Base-by-base conservation (phyloP, 495 filamentous ascomycete species). In the Neurospora cerealis region DNA sequence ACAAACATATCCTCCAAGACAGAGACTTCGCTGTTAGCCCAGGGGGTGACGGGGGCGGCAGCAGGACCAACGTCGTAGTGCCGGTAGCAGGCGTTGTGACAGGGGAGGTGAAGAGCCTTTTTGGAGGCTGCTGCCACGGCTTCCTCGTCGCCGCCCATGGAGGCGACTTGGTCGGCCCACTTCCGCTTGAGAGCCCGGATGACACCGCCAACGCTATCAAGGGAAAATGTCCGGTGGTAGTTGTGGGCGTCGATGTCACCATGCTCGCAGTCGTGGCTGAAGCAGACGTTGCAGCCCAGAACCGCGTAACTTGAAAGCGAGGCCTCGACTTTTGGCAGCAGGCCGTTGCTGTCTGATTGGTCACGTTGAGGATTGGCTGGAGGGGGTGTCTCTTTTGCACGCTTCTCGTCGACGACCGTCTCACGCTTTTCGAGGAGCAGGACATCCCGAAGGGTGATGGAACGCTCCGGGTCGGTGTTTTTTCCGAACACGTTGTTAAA, bases 221-320 rank as follows among this genome's bases (percentile, higher is more conserved):
- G 71, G 6, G 82, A 84, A 69, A 85, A 84, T 6, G 81, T 81
- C 62, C 83, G 81, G 60, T 82, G 79, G 72, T 84, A 81, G 39
- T 86, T 86, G 15, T 84, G 80, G 11, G 79, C 74, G 70, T 83
- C 82, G n/a, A 85, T 85, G 34, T 86, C 84, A 48, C 85, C 85
- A 70, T 87, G 85, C 73, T 86, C 84, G 72, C 85, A 87, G 42
- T 85, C 85, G 73, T 87, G 82, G 60, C 83, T 83, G 62, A 83
- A 83, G 74, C 85, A 87, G 19, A 86, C 82, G 28, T 85, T 76
- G 70, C 85, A 86, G 10, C 83, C 83, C 24, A 86, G 81, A 7
- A 81, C 75, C 21, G 81, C 80, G 70, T 86, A 86, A 19, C 83
- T 86, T 38, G 80, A 83, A 8, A 86, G 72, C 13, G 80, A 75